Evolutionary conservation across 192 early-diverging fungal genomes (phyloP), one percentile per base, ranked within the genome.

Genomic region (Powellomyces hirtus): DNA sequence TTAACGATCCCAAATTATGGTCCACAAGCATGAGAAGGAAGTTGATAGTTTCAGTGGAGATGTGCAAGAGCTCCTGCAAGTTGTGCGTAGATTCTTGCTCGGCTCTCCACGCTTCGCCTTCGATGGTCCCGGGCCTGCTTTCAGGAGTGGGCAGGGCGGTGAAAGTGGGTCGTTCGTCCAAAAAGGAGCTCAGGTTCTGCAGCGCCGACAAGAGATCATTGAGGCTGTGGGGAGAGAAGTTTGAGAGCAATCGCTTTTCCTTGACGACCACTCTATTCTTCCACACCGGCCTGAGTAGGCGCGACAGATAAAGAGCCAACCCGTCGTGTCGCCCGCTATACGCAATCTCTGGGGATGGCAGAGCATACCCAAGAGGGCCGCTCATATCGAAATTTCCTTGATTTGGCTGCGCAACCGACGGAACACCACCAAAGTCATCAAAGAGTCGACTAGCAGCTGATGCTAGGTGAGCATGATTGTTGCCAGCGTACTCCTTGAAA

Each of bases 231-330:
- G 77, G 2, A 34, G 71, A 30, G 62, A 77, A 68, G 46, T 68
- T 79, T 60, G 70, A 79, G 11, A 5, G 65, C 73, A 38, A 34
- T 29, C 42, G 3, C 2, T 38, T 52, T 18, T 51, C 26, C 4
- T 57, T 46, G 31, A 59, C 51, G 16, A 72, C 40, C 8, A 72
- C 37, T 26, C 59, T 44, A 13, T 67, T 75, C 36, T 83, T 81
- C 95, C 95, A 97, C 11, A 94, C 62, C 3, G 92, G 87, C 66
- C 83, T 72, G 51, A 97, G 53, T 2, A 89, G 53, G 13, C 93
- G 88, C 0, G 86, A 79, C 56, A 97, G 66, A 60, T 92, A 94
- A 5, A 91, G 71, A 5, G 80, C 85, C 31, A 97, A 70, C 27
- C 90, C 94, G 57, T 93, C 83, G 68, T 94, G 90, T 30, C 85